Percentiles rank a stretch among this genome's conserved stretches.
phyloP scores from a whole-genome alignment of 495 filamentous ascomycete species.

The Bacidia gigantensis region DNA sequence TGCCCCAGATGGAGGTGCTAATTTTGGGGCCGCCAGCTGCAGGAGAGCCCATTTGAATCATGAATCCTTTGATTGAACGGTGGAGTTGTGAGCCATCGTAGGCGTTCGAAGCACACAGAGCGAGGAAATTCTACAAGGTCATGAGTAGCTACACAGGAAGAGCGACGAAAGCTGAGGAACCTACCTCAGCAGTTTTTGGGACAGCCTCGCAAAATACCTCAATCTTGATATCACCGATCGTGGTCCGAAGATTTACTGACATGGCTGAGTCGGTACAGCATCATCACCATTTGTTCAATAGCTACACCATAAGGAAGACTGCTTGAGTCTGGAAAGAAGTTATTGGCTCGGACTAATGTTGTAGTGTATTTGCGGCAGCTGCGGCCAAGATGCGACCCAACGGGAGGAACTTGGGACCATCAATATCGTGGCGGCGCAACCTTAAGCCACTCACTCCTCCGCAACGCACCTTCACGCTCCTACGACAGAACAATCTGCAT shows the following conservation, averaged over 20 bases:
- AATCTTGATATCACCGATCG: constrained; percentile 81
- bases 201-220: constrained; percentile 93
- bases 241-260: constrained; percentile 71
- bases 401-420: neutral
- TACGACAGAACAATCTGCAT: neutral
- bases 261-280: constrained; percentile 1
- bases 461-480: neutral
- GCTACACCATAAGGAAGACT: neutral
- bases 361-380: neutral
- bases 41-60: constrained; percentile 67
- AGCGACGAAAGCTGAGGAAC: neutral
- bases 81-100: constrained; percentile 87
- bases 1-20: constrained; percentile 73
- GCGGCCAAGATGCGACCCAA: neutral
- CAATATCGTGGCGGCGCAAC: neutral
- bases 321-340: too few relatives aligned
- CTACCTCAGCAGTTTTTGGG: constrained; percentile 72
- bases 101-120: constrained; percentile 78
- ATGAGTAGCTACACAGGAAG: constrained; percentile 1
- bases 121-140: constrained; percentile 71
- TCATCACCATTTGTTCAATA: neutral
- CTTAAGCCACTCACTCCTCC: neutral
- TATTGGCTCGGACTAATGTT: too few relatives aligned
- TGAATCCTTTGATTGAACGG: constrained; percentile 78
- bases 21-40: constrained; percentile 53